Base-by-base conservation (phyloP, 1,139 yeast genomes). In the Suhomyces ambrosiae region DNA sequence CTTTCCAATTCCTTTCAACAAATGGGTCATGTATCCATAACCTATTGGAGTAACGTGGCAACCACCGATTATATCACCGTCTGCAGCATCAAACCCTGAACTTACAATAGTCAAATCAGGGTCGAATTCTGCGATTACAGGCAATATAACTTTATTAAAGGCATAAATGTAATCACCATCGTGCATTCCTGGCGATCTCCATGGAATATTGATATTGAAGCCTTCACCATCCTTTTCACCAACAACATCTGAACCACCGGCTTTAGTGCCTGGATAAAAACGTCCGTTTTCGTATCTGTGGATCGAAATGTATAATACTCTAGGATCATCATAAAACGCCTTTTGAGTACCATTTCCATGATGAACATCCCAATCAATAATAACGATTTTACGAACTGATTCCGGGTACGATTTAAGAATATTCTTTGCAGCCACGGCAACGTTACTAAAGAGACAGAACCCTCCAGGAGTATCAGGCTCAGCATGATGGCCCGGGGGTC, bases 401-500 rank as follows among this genome's bases (percentile, higher is more conserved):
- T 90, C 97, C 0, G 97, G 96, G 58, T 88, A 92, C 38, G 77
- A 72, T 50, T 82, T 81, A 43, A 94, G 66, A 47, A 90, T 83
- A 42, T 84, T 82, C 54, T 86, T 86, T 9, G 97, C 96, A 2
- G 98, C 97, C 11, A 94, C 97, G 0, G 98, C 97, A 27, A 92
- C 99, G 54, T 94, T 94, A 47, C 95, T 86, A 58, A 94, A 94
- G 35, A 94, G 68, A 63, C 98, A 94, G 60, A 94, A 94, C 16
- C 99, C 99, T 30, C 96, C 97, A 0, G 98, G 96, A 13, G 89
- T 71, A 46, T 88, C 94, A 1, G 99, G 97, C 56, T 94, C 99
- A 1, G 98, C 97, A 58, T 94, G 99, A 63, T 94, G 99, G 2
- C 99, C 99, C 0, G 99, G 99, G 1, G 99, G 99, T 48, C 99